Conservation (phyloP, 208 protist species). For the Trypanosoma avium region DNA sequence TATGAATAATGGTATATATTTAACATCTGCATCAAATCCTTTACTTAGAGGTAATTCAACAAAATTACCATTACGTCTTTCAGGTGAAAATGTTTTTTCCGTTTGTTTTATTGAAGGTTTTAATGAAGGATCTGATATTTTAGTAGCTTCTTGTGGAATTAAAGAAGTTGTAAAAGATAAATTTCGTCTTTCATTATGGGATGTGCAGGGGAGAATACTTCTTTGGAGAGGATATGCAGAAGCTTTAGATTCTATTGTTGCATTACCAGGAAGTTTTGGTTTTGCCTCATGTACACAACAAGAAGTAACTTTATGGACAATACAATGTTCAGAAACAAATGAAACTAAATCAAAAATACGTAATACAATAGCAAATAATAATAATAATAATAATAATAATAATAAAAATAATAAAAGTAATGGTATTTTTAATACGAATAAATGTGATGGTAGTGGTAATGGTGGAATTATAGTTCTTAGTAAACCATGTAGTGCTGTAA, state of each 20-base stretch:
- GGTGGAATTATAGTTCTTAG: constrained; percentile 48
- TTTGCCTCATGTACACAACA: constrained; percentile 57
- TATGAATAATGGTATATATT: constrained; percentile 59
- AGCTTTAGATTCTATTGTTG: constrained; percentile 47
- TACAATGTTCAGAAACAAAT: background rate
- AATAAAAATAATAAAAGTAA: background rate
- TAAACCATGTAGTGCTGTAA: constrained; percentile 54
- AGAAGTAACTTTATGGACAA: constrained; percentile 29
- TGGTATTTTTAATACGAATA: background rate
- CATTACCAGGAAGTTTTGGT: constrained; percentile 35
- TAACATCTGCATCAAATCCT: constrained; percentile 48
- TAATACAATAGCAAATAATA: no score
- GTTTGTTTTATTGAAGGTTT: constrained; percentile 59
- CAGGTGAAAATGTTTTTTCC: constrained; percentile 52
- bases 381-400: no score
- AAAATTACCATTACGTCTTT: constrained; percentile 50
- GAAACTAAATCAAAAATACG: background rate
- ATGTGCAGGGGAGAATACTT: constrained; percentile 31
- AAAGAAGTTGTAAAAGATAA: constrained; percentile 20
- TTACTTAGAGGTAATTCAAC: constrained; percentile 29
- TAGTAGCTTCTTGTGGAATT: constrained; percentile 75
- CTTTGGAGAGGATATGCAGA: constrained; percentile 77
- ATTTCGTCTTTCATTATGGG: constrained; percentile 63
- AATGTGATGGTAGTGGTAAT: constrained; percentile 2
- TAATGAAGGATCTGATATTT: constrained; percentile 30